Base-by-base conservation (phyloP, 352 stramenopile species). In the Phytopythium sindhum region DNA sequence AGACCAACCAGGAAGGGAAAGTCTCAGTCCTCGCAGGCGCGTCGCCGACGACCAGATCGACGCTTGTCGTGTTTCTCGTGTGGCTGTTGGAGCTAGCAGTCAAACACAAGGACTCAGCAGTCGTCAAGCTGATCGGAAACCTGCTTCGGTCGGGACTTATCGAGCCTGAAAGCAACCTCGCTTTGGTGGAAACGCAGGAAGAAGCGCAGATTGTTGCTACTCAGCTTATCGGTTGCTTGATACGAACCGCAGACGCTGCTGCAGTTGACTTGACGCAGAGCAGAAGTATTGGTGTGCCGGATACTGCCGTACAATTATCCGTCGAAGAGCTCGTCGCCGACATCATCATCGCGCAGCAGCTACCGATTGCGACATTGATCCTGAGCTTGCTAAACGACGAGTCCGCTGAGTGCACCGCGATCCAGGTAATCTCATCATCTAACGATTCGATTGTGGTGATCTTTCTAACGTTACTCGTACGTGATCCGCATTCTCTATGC, bases 1-100 rank as follows among this genome's bases (percentile, higher is more conserved):
- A 59, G 53, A 48, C 21, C 10, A 41, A 12, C 4, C 21, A 63
- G 72, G 63, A 63, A 47, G 33, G 23, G 11, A 12, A 14, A 4
- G 14, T 11, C 12, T 53, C 24, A 7, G 26, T 53, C 47, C n/a
- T 53, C 14, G 9, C 4, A 15, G 35, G 23, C 23, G 14, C 26
- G 26, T 53, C 47, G 15, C 0, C 12, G 24, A 6, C 24, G 24
- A 15, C 24, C 5, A 53, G 24, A 53, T 35, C 14, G 10, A 28
- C 47, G 12, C 12, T 53, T 33, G 12, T 33, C 2, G 47, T 53
- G 47, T 53, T 53, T n/a, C 24, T 53, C 24, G 47, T 53, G 24
- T 12, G 24, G 47, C 5, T 53, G 24, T 12, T 53, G 24, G 24
- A 35, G 12, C 24, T 4, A 12, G 47, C 47, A 11, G 21, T 53